phyloP scores from a whole-genome alignment of 768 basidiomycete genomes.

The Hericium alpestre region DNA sequence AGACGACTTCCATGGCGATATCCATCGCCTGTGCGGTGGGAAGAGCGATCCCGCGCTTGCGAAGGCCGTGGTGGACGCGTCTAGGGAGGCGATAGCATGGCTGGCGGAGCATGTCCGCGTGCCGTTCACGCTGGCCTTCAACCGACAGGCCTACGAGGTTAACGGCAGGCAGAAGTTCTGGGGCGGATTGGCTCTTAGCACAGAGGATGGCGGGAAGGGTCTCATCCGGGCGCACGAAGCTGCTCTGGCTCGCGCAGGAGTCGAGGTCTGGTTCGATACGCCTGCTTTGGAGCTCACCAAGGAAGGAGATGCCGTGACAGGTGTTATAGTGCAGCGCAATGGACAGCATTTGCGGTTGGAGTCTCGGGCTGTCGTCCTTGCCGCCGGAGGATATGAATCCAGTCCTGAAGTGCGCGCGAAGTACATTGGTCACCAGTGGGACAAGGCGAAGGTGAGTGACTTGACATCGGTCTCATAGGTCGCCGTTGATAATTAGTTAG shows the following conservation, averaged over 20 bases:
- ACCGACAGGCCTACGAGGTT: conserved; percentile 60
- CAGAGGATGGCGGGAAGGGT: conserved; percentile 60
- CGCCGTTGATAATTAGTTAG: conserved; percentile 20
- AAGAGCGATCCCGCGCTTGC: conserved; percentile 41
- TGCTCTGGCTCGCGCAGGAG: conserved; percentile 37
- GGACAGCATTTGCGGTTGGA: conserved; percentile 28
- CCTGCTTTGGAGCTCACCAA: conserved; percentile 31
- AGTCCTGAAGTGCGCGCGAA: conserved; percentile 38
- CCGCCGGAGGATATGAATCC: conserved; percentile 60
- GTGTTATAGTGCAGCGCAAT: conserved; percentile 32
- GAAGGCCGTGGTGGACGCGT: conserved; percentile 39
- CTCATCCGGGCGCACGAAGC: conserved; percentile 45
- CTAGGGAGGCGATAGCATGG: conserved; percentile 49
- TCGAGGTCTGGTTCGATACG: conserved; percentile 49
- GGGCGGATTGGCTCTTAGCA: conserved; percentile 56
- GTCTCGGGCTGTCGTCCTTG: conserved; percentile 42
- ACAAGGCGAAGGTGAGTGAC: conserved; percentile 37
- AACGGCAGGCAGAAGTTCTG: conserved; percentile 55
- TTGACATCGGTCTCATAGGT: neutral
- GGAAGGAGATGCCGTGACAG: conserved; percentile 30
- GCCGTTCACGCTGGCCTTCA: conserved; percentile 48
- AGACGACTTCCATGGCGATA: conserved; percentile 44
- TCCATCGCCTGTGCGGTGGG: conserved; percentile 47
- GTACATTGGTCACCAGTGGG: conserved; percentile 52
- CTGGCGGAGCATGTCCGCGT: conserved; percentile 38